Conservation (phyloP, 228 moss, liverwort and hornwort species). For the Sphagnum fallax region DNA sequence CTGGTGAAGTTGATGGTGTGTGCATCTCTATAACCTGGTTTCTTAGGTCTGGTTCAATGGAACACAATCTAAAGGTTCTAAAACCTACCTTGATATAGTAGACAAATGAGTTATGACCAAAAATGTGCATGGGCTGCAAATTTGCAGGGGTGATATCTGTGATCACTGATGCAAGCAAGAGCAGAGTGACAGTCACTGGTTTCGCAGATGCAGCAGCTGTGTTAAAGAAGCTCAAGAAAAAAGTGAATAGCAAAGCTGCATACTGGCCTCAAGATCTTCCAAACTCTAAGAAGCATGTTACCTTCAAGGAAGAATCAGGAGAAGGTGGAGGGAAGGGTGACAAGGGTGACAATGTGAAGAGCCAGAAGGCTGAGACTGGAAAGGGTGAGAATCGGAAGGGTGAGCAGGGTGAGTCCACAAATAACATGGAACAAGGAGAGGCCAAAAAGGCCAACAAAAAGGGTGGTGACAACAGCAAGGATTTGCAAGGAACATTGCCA, state of each 20-base stretch:
- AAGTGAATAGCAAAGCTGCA: slow-evolving; percentile 37
- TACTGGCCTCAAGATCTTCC: slow-evolving; percentile 14
- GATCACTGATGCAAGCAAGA: slow-evolving; percentile 18
- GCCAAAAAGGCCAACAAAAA: too few species aligned
- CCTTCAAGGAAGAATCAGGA: slow-evolving; percentile 21
- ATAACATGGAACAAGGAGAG: too few species aligned
- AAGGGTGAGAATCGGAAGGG: slow-evolving; percentile 11
- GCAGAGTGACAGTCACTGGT: slow-evolving; percentile 38
- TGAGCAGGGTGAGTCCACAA: background rate
- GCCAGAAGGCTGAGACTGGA: slow-evolving; percentile 13
- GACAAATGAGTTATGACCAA: too few species aligned
- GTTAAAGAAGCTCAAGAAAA: slow-evolving; percentile 38
- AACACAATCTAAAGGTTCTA: too few species aligned
- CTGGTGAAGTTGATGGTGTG: too few species aligned
- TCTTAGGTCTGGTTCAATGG: too few species aligned
- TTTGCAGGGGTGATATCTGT: slow-evolving; percentile 33
- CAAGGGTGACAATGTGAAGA: slow-evolving; percentile 11
- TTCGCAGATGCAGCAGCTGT: slow-evolving; percentile 5
- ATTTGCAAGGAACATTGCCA: slow-evolving; percentile 8
- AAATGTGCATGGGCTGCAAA: too few species aligned
- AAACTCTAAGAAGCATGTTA: background rate
- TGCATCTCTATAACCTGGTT: too few species aligned
- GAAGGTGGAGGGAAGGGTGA: slow-evolving; percentile 25
- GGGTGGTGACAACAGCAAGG: too few species aligned
- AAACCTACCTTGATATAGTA: too few species aligned